phyloP scores from a whole-genome alignment of 169 alveolate species.

The Plasmodium gallinaceum region DNA sequence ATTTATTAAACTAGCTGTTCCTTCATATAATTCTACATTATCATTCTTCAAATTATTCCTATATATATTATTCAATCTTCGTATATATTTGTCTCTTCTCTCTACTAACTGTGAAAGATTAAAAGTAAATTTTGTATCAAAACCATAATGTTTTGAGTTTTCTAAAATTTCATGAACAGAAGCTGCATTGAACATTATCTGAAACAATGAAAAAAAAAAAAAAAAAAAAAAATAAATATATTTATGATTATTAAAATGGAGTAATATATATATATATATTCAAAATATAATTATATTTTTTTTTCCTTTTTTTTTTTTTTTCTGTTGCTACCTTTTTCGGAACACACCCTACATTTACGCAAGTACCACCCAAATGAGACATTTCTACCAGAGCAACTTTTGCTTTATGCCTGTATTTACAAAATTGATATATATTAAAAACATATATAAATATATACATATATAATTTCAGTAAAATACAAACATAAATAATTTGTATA shows the following conservation, averaged over 20 bases:
- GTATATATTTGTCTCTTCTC: constrained; percentile 87
- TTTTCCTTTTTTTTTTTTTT: too few relatives aligned
- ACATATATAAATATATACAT: not conserved
- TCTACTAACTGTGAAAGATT: constrained; percentile 59
- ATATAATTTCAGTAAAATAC: not conserved
- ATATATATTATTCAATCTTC: constrained; percentile 88
- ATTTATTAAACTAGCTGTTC: constrained; percentile 44
- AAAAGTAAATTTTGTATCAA: constrained; percentile 67
- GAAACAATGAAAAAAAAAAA: constrained; percentile 17
- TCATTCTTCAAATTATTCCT: constrained; percentile 80
- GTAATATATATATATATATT: constrained; percentile 5
- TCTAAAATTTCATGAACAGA: constrained; percentile 84
- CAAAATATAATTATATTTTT: constrained; percentile 35
- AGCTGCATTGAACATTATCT: constrained; percentile 90
- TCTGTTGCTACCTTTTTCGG: constrained; percentile 94
- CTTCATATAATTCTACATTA: constrained; percentile 82
- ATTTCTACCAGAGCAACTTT: constrained; percentile 91
- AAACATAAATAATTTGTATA: not conserved
- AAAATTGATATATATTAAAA: not conserved
- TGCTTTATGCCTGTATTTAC: constrained; percentile 78
- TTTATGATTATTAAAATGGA: not conserved
- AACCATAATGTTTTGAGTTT: constrained; percentile 84
- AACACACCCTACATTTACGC: constrained; percentile 96
- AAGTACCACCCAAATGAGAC: constrained; percentile 93
- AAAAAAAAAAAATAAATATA: not conserved